Evolutionary conservation across 257 asterid genomes (phyloP), one percentile per base, ranked within the genome.

Genomic region (Solanum sparsipilum): DNA sequence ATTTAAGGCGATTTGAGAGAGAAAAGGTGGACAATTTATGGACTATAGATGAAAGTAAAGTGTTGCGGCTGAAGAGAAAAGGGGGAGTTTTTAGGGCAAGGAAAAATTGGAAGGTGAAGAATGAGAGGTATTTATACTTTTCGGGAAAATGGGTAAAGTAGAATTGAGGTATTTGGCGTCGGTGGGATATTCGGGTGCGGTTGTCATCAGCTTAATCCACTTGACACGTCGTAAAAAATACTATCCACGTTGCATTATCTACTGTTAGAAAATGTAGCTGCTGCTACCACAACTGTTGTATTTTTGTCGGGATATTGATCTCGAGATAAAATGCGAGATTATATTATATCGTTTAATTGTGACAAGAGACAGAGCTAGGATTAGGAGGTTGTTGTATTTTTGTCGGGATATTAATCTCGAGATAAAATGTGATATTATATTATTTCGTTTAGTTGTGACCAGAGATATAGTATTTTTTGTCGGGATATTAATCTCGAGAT

Each of bases 101-200:
- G 60, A 68, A 88, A 88, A 86, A 78, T 36, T 74, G 89, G 27
- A 74, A 90, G 88, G 88, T 71, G 18, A 63, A 73, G 92, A 84
- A 90, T 83, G 91, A 46, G 79, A 34, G 87, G 88, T 88, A 93
- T 93, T 93, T 93, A 93, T 93, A 93, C 91, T 91, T 93, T 93
- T 90, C 93, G 95, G 93, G 90, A 92, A 93, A 93, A 81, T 91
- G 48, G 76, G 88, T 75, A 87, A 86, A 56, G 91, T 48, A 20
- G 92, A 81, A 44, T 68, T 82, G 81, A 81, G 81, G 86, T 68
- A 78, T 73, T 88, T 92, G 89, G 83, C 93, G 89, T 88, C 92
- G 93, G 89, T 89, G 79, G 60, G 78, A 46, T 84, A 88, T 87
- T 74, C 81, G 4, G 68, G 88, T 63, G 58, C 36, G 44, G n/a